Evolutionary conservation across 2,329 filamentous ascomycete genomes (phyloP).

Genomic region (Fusarium tjaetaba): DNA sequence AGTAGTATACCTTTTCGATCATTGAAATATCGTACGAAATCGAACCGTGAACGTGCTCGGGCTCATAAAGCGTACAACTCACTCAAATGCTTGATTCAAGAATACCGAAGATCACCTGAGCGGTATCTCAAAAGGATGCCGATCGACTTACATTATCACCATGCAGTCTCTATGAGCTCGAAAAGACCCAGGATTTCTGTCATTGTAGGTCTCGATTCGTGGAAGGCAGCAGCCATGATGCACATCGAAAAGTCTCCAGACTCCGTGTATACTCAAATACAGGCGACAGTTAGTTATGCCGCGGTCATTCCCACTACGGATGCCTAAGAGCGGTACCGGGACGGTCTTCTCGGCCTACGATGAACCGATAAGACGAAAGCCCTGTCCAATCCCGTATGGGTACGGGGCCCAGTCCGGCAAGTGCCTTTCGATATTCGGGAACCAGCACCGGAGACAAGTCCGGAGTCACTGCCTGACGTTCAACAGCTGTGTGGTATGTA

Average conservation of each 20-base stretch:
- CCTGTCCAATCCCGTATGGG: neutral
- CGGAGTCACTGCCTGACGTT: constrained; percentile 9
- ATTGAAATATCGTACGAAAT: neutral
- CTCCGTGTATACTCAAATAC: neutral
- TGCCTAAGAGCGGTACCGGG: neutral
- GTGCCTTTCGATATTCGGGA: constrained; percentile 11
- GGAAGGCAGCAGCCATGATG: neutral
- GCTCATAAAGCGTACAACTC: neutral
- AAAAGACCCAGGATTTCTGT: neutral
- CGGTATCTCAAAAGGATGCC: constrained; percentile 2
- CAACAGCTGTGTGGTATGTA: neutral
- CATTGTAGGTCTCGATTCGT: neutral
- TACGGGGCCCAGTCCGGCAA: constrained; percentile 3
- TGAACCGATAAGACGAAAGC: constrained; percentile 16
- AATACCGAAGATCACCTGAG: constrained; percentile 12
- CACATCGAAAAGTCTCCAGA: neutral
- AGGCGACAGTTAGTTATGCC: neutral
- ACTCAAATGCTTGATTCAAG: neutral
- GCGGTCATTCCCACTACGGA: neutral
- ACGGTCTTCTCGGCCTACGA: constrained; percentile 20
- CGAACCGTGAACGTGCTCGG: neutral
- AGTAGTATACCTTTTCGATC: neutral
- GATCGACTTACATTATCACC: neutral
- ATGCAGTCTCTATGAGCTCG: neutral
- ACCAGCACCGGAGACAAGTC: constrained; percentile 8